These are phyloP conservation scores for Chaetomium sp. DNA, from an alignment of 2,329 filamentous ascomycete genomes.

Conservation along the genomic window DNA sequence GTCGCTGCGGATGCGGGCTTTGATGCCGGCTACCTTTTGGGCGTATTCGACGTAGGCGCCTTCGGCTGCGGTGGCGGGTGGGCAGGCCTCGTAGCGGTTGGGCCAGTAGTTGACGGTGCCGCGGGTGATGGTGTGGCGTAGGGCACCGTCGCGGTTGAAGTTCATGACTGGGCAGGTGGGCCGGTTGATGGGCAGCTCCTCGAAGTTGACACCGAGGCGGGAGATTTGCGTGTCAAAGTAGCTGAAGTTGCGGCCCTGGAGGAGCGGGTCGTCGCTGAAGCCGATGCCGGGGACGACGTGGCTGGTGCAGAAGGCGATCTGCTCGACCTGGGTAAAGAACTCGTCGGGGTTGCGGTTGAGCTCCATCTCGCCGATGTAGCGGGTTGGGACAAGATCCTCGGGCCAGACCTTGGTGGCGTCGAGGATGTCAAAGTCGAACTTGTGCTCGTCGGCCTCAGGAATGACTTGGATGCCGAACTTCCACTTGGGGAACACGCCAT, in stretches of 20 bases:
- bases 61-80: constrained; percentile 63
- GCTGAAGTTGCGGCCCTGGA: constrained; percentile 71
- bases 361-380: constrained; percentile 77
- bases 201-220: constrained; percentile 72
- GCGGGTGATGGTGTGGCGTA: constrained; percentile 72
- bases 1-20: constrained; percentile 65
- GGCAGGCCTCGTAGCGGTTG: constrained; percentile 65
- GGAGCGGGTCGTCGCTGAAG: constrained; percentile 73
- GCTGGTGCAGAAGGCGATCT: constrained; percentile 78
- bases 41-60: constrained; percentile 71
- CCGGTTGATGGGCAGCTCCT: constrained; percentile 76
- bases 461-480: constrained; percentile 70
- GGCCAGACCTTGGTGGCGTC: constrained; percentile 88
- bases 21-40: constrained; percentile 67
- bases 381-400: constrained; percentile 72
- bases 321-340: constrained; percentile 80
- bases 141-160: constrained; percentile 73
- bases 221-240: constrained; percentile 70
- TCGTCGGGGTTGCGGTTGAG: constrained; percentile 80
- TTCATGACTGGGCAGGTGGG: constrained; percentile 76
- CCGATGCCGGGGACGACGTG: constrained; percentile 80
- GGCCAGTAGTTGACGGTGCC: constrained; percentile 80
- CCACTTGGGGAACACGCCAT: constrained; percentile 37
- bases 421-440: constrained; percentile 83
- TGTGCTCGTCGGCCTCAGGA: constrained; percentile 68